A percentile compares a stretch with the other conserved stretches of the same genome.
phyloP scores from a whole-genome alignment of 1,139 yeast species.

The Candida smagusa region DNA sequence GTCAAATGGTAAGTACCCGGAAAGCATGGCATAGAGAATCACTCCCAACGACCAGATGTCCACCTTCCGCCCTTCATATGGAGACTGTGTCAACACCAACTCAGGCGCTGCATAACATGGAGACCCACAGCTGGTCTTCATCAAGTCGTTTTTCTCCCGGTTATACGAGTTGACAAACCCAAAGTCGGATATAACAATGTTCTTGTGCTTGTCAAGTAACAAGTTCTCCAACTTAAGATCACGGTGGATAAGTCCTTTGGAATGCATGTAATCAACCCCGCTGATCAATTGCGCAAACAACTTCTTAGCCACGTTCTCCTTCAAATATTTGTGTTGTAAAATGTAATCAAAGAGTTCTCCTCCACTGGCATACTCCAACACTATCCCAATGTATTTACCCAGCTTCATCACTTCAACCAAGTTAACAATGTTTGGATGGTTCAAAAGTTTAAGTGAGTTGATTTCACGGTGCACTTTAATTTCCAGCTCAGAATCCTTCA shows the following conservation, averaged over 20 bases:
- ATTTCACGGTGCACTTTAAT: conserved; percentile 90
- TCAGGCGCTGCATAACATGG: conserved; percentile 99
- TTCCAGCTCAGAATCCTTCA: conserved; percentile 81
- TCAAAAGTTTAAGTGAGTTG: conserved; percentile 77
- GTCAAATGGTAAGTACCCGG: conserved; percentile 96
- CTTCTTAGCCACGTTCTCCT: conserved; percentile 81
- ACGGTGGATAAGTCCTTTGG: conserved; percentile 78
- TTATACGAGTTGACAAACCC: conserved; percentile 91
- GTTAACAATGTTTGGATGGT: conserved; percentile 91
- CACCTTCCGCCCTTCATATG: conserved; percentile 91
- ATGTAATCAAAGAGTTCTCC: conserved; percentile 96
- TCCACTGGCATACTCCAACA: conserved; percentile 92
- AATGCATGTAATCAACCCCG: conserved; percentile 89
- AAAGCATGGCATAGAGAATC: conserved; percentile 91
- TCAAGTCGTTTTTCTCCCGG: conserved; percentile 61
- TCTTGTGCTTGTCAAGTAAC: conserved; percentile 73
- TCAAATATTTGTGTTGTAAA: conserved; percentile 77
- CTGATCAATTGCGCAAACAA: conserved; percentile 89
- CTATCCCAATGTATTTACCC: conserved; percentile 94
- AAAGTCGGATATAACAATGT: conserved; percentile 76
- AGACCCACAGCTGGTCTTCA: conserved; percentile 96
- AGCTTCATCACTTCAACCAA: conserved; percentile 91
- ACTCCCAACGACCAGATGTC: conserved; percentile 98
- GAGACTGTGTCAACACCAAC: conserved; percentile 79
- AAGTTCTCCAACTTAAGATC: conserved; percentile 74